Conservation (phyloP, 352 stramenopile species). For the Saprolegnia parasitica region DNA sequence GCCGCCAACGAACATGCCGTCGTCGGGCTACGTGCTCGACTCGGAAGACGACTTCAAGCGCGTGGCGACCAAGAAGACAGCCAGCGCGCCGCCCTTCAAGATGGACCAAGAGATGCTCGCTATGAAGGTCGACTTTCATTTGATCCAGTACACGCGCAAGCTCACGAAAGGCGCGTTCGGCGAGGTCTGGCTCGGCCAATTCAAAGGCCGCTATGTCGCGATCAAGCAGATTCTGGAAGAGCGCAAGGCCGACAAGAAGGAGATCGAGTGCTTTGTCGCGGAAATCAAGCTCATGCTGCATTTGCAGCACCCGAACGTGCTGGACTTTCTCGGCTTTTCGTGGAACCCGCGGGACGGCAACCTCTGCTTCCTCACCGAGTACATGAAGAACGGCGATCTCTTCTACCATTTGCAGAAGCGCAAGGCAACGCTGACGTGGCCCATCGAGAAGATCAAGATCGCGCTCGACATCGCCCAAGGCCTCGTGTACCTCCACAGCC, state of each 20-base stretch:
- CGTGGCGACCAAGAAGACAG: not conserved
- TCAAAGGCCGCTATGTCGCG: conserved; percentile 66
- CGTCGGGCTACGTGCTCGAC: too few relatives aligned
- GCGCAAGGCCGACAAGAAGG: conserved; percentile 76
- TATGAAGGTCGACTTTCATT: conserved; percentile 37
- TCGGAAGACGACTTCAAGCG: not conserved
- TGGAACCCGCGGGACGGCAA: conserved; percentile 69
- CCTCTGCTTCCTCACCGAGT: conserved; percentile 75
- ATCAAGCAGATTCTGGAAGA: conserved; percentile 79
- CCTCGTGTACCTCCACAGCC: conserved; percentile 67
- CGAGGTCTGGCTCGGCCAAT: conserved; percentile 76
- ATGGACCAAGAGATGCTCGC: not conserved
- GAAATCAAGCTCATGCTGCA: conserved; percentile 85
- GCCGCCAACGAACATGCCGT: not conserved
- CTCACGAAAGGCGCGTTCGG: conserved; percentile 78
- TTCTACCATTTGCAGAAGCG: conserved; percentile 72
- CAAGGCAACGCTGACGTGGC: conserved; percentile 73
- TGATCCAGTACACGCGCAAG: conserved; percentile 79
- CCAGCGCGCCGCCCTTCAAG: conserved; percentile 12
- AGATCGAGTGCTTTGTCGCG: conserved; percentile 77
- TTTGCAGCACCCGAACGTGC: conserved; percentile 77
- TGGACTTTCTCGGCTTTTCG: conserved; percentile 72
- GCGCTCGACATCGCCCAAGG: conserved; percentile 72
- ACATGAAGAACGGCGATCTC: conserved; percentile 79
- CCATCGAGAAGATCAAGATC: conserved; percentile 68